Evolutionary conservation across 768 basidiomycete genomes (phyloP).

Genomic region (Calocybe cyanea): DNA sequence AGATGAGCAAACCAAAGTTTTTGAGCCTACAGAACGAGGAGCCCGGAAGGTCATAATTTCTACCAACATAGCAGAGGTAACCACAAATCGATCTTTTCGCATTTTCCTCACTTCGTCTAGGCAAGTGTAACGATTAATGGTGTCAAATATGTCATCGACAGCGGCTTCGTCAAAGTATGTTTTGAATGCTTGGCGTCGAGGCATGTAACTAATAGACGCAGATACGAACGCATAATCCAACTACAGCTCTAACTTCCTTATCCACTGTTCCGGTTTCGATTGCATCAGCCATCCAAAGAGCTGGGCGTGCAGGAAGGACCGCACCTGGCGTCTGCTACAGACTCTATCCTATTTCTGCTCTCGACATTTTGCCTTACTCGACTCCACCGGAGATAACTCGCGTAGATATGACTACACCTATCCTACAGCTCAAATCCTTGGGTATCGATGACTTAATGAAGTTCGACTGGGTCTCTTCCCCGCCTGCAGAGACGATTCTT

Average conservation of each 20-base stretch:
- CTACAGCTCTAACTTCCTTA: slow-evolving; percentile 80
- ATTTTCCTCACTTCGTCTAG: slow-evolving; percentile 30
- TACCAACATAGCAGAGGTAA: slow-evolving; percentile 91
- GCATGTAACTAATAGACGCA: slow-evolving; percentile 22
- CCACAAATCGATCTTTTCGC: slow-evolving; percentile 21
- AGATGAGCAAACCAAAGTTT: slow-evolving; percentile 84
- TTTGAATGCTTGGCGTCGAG: not conserved
- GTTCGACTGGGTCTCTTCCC: slow-evolving; percentile 92
- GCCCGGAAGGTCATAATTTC: slow-evolving; percentile 87
- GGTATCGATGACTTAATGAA: slow-evolving; percentile 95
- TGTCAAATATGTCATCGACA: slow-evolving; percentile 90
- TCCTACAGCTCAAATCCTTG: slow-evolving; percentile 90
- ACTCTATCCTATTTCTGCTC: slow-evolving; percentile 68
- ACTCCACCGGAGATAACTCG: slow-evolving; percentile 90
- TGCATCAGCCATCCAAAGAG: slow-evolving; percentile 89
- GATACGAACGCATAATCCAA: slow-evolving; percentile 90
- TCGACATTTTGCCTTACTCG: slow-evolving; percentile 57
- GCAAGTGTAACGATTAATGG: slow-evolving; percentile 97
- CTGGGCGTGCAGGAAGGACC: slow-evolving; percentile 93
- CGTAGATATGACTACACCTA: slow-evolving; percentile 85
- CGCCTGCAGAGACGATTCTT: slow-evolving; percentile 81
- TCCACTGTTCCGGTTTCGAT: slow-evolving; percentile 78
- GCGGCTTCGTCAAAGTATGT: slow-evolving; percentile 89
- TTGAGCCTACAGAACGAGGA: slow-evolving; percentile 70
- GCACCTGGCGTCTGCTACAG: slow-evolving; percentile 91